Evolutionary conservation across 371 early-diverging fungal genomes (phyloP).

Genomic region (Mucor racemosus): DNA sequence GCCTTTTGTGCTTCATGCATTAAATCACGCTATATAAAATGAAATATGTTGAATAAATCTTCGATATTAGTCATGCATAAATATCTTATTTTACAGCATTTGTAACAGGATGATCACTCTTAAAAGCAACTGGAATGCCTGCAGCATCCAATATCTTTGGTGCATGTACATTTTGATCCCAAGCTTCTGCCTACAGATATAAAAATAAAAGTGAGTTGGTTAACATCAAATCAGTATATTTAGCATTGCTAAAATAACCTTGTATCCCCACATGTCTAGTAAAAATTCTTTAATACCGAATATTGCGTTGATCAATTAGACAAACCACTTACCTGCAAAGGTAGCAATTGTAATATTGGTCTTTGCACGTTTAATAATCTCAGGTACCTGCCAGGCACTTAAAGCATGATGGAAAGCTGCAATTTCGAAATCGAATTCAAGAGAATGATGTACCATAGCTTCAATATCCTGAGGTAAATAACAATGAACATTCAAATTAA

Average conservation of each 20-base stretch:
- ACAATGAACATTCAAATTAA: constrained; percentile 64
- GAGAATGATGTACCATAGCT: constrained; percentile 64
- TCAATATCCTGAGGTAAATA: constrained; percentile 60
- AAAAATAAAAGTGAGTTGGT: neutral
- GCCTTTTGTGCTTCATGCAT: constrained; percentile 81
- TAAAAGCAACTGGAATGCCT: constrained; percentile 80
- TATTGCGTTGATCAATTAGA: constrained; percentile 13
- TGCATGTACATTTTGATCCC: constrained; percentile 67
- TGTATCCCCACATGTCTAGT: constrained; percentile 62
- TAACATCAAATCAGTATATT: neutral
- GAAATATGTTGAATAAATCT: neutral
- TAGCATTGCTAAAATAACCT: constrained; percentile 18
- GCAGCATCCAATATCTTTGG: constrained; percentile 71
- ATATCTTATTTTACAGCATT: constrained; percentile 56
- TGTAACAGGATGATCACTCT: constrained; percentile 83
- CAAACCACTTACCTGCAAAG: constrained; percentile 63
- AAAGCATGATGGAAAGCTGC: constrained; percentile 73
- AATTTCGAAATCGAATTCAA: constrained; percentile 69
- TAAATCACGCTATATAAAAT: constrained; percentile 56
- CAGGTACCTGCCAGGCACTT: constrained; percentile 66
- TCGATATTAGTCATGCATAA: neutral
- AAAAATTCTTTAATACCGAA: constrained; percentile 28
- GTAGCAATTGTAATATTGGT: constrained; percentile 73
- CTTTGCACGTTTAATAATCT: constrained; percentile 54
- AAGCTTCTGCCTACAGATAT: constrained; percentile 64